phyloP scores from a whole-genome alignment of 306 rosid species.

The Senna tora region DNA sequence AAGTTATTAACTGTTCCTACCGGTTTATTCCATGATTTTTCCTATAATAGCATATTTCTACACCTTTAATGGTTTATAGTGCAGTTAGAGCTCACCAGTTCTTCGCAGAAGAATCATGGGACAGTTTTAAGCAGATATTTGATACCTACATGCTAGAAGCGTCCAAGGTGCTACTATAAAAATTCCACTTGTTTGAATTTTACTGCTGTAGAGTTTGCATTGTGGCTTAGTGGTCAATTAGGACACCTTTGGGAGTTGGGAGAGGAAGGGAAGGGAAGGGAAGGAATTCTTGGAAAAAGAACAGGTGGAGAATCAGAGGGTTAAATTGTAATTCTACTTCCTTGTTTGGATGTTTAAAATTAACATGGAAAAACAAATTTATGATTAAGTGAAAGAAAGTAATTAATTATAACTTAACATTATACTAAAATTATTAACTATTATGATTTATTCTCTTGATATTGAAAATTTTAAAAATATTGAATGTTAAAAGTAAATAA shows the following conservation, averaged over 20 bases:
- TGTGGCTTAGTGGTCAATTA: background rate
- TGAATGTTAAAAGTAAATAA: too few relatives aligned
- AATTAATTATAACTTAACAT: background rate
- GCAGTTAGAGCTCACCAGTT: constrained; percentile 97
- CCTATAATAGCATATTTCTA: constrained; percentile 48
- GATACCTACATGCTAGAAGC: constrained; percentile 91
- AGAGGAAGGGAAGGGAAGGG: background rate
- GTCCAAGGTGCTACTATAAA: constrained; percentile 69
- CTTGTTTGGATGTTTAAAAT: background rate
- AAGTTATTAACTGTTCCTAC: background rate
- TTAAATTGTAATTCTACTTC: background rate
- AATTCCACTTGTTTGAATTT: constrained; percentile 10
- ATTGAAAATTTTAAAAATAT: background rate
- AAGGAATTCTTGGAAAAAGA: constrained; percentile 1
- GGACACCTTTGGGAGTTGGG: constrained; percentile 8
- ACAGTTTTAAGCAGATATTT: constrained; percentile 82
- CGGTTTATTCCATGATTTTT: constrained; percentile 36
- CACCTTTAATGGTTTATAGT: constrained; percentile 63
- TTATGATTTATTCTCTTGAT: background rate
- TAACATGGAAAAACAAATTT: background rate
- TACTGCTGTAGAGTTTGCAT: constrained; percentile 5
- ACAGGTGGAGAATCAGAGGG: background rate
- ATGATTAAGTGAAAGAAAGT: background rate
- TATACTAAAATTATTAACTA: background rate
- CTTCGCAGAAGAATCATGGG: constrained; percentile 97